Evolutionary conservation across 352 stramenopile species (phyloP).

Genomic region (Pythium pyrilobum): DNA sequence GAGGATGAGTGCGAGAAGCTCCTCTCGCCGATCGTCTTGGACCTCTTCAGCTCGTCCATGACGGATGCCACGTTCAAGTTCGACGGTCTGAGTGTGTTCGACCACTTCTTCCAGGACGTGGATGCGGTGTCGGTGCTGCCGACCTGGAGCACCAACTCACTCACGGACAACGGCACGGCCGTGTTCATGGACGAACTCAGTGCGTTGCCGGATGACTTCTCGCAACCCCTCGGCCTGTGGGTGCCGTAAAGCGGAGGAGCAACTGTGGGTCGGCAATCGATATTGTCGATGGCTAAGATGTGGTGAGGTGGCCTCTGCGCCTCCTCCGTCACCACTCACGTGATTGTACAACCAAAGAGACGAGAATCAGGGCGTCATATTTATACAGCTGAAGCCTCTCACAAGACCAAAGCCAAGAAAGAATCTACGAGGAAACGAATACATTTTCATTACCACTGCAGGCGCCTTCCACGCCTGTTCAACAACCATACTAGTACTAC

Average conservation of each 20-base stretch:
- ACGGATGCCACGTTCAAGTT: conserved; percentile 1
- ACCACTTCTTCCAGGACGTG: conserved; percentile 19
- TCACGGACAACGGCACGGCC: conserved; percentile 3
- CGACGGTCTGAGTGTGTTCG: conserved; percentile 6
- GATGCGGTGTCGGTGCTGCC: conserved; percentile 11
- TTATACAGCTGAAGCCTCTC: conserved; percentile 5
- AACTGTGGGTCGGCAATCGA: too few species aligned
- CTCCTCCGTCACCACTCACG: neutral
- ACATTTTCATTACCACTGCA: neutral
- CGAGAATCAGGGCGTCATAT: conserved; percentile 14
- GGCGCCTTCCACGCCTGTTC: too few species aligned
- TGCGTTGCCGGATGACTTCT: conserved; percentile 19
- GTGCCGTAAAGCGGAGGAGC: conserved; percentile 16
- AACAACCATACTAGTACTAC: neutral
- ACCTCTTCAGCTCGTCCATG: conserved; percentile 8
- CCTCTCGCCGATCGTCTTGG: conserved; percentile 6
- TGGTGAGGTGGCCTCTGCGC: too few species aligned
- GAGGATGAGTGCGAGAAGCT: conserved; percentile 19
- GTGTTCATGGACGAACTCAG: conserved; percentile 15
- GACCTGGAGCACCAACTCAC: conserved; percentile 25
- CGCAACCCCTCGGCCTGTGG: conserved; percentile 17
- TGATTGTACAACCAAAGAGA: conserved; percentile 1
- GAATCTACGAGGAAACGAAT: neutral
- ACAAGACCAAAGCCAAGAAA: neutral
- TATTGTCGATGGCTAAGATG: too few species aligned